A percentile compares a stretch with the other conserved stretches of the same genome.
phyloP scores from a whole-genome alignment of 345 rosid genomes.

The Eucalyptus polybractea region DNA sequence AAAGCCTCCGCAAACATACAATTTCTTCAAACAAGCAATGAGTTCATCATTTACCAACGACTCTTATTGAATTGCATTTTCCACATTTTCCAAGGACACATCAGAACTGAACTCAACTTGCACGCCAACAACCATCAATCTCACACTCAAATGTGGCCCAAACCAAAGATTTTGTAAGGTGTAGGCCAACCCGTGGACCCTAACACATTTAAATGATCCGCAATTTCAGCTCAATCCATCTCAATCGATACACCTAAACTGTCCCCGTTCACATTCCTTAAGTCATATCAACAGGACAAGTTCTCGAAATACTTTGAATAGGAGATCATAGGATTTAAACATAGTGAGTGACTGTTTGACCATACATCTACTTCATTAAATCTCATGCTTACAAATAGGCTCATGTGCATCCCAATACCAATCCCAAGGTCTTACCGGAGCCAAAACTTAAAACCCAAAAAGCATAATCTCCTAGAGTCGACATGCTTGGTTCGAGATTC shows the following conservation, averaged over 20 bases:
- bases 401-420: background rate
- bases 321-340: background rate
- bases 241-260: background rate
- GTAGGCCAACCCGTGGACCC: background rate
- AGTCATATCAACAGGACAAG: background rate
- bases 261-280: background rate
- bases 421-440: accelerated
- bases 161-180: background rate
- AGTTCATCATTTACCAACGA: background rate
- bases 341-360: background rate
- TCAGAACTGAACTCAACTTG: background rate
- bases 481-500: background rate
- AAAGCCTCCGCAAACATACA: background rate
- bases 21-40: background rate
- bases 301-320: background rate
- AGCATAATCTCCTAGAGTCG: background rate
- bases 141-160: background rate
- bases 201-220: background rate
- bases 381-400: background rate
- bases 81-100: background rate
- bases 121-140: background rate
- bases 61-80: background rate
- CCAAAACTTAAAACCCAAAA: background rate
- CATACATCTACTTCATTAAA: background rate
- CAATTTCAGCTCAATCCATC: background rate